Base-by-base conservation (phyloP, 176 grass and related monocot species). In the Tillandsia fasciculata region DNA sequence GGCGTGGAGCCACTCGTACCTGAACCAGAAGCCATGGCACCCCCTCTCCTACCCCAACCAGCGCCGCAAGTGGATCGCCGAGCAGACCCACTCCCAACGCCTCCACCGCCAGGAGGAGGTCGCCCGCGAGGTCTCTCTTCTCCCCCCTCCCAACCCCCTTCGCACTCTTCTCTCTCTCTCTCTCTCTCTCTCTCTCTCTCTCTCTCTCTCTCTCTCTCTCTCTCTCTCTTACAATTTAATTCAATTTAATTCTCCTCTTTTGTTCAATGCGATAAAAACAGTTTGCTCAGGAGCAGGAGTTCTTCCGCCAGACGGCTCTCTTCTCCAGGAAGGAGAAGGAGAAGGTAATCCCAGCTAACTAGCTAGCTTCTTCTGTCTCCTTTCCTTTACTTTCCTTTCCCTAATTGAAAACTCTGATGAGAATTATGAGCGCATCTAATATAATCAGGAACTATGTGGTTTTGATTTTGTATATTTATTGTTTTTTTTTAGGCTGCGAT, bases 41-140 rank as follows among this genome's bases (percentile, higher is more conserved):
- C 90, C 87, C 15, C 89, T 99, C 48, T 93, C 94, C 3, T 99
- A 99, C 67, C 94, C 90, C 17, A 99, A 99, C 77, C 94, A 93
- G 79, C 94, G 94, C 11, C 94, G 94, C 69, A 99, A 88, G 77
- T 93, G 94, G 94, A 99, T 99, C 82, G 94, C 90, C 82, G 94
- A 99, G 82, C 94, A 99, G 80, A 72, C 83, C 68, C 76, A 86
- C 70, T 67, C 82, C 69, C 85, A 85, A 50, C 89, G 52, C 74
- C 64, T 29, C 11, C 82, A 77, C 77, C 87, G 89, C 10, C 73
- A 83, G 67, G 94, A 99, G 72, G 94, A 99, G 79, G 94, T 99
- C 47, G 24, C 67, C 15, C 68, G 68, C 57, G 76, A 77, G 75
- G 75, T 77, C 33, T 7, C 33, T 42, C 33, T 42, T 42, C 7